Percentiles rank a stretch among this genome's conserved stretches.
Evolutionary conservation across 2,329 filamentous ascomycete genomes (phyloP).

Genomic region (Exophiala bonariae): DNA sequence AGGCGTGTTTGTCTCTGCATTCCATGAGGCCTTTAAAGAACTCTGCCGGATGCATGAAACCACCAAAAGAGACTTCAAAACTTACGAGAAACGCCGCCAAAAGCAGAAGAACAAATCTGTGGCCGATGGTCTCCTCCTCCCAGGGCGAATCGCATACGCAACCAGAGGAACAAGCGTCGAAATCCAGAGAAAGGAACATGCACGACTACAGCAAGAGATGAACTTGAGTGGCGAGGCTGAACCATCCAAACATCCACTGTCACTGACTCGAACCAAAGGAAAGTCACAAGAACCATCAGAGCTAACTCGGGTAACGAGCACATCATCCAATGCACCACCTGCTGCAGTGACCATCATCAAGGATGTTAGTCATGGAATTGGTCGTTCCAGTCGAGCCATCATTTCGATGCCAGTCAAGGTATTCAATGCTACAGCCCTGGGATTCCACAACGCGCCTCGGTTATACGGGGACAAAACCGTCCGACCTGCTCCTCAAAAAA

Average conservation of each 20-base stretch:
- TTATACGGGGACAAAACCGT: conserved; percentile 55
- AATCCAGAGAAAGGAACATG: conserved; percentile 13
- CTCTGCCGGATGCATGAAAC: conserved; percentile 50
- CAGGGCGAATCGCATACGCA: conserved; percentile 23
- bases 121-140: conserved; percentile 17
- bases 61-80: conserved; percentile 49
- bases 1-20: conserved; percentile 45
- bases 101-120: conserved; percentile 30
- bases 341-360: conserved; percentile 20
- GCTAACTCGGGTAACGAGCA: conserved; percentile 9
- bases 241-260: conserved; percentile 14
- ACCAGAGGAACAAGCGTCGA: conserved; percentile 18
- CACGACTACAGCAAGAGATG: conserved; percentile 7
- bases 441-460: conserved; percentile 54
- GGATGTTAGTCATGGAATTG: conserved; percentile 25
- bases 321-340: conserved; percentile 7
- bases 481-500: conserved; percentile 38
- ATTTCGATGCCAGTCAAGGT: conserved; percentile 46
- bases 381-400: conserved; percentile 24
- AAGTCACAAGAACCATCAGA: not conserved
- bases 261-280: not conserved
- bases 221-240: conserved; percentile 26
- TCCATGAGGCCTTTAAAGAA: conserved; percentile 49
- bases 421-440: conserved; percentile 51
- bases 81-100: conserved; percentile 44